Base-by-base conservation (phyloP, 345 rosid genomes). In the Schrenkiella parvula region DNA sequence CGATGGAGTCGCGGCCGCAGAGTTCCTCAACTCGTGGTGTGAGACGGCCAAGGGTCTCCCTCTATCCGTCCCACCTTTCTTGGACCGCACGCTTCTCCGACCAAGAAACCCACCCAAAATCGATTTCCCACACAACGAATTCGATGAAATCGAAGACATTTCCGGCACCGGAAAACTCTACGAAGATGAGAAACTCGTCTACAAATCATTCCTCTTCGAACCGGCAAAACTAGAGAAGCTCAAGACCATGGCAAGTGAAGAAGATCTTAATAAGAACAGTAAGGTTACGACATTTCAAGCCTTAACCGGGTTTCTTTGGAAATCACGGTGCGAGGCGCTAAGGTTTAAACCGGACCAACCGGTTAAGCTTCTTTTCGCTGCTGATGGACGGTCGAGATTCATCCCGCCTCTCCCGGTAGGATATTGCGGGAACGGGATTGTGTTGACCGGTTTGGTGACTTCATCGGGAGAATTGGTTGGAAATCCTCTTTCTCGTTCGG, bases 231-330 rank as follows among this genome's bases (percentile, higher is more conserved):
- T 92, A 1, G 79, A 65, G 5, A 64, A 77, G 10, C 91, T 90
- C 73, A 90, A 87, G 82, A 69, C 47, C 77, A 66, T 39, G 34
- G 87, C 88, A 29, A 53, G 39, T 53, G 76, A 82, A 75, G 80
- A 82, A 17, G 80, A 81, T 22, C 66, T 28, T 31, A 52, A 84
- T 43, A 41, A 76, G 12, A 81, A 3, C 10, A 53, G 8, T 6
- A 31, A 82, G 34, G 86, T 90, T 77, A 86, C 93, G 0, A 84
- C 90, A 1, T 93, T 90, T 43, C 91, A 90, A 81, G 87, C 85
- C 42, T 83, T 88, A 50, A 72, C 97, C 8, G 97, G 87, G 5
- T 87, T 93, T 44, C 89, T 87, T 50, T 93, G 98, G 98, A 83
- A 63, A 76, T 83, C 90, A 18, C 75, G 97, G 19, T 82, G 89